Evolutionary conservation across 2,329 filamentous ascomycete genomes (phyloP).

Genomic region (Pyricularia pennisetigena): DNA sequence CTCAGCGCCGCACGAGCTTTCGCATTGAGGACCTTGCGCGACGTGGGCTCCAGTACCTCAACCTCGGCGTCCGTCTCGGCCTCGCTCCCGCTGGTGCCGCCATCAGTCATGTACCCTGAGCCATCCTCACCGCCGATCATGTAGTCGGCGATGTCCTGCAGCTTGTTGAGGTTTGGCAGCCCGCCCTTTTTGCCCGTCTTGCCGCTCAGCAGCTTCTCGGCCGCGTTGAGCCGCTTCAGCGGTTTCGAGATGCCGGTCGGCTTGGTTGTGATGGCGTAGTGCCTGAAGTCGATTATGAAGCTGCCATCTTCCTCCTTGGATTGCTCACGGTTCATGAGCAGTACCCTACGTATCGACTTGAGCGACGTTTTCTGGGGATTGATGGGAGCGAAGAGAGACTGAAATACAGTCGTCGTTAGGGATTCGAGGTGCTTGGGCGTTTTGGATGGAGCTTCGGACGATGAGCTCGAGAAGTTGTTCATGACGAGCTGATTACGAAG

Average conservation of each 20-base stretch:
- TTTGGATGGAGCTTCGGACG: constrained; percentile 48
- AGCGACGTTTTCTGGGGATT: constrained; percentile 85
- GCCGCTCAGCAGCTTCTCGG: constrained; percentile 62
- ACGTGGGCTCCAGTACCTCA: constrained; percentile 61
- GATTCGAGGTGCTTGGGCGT: constrained; percentile 93
- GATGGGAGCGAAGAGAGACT: constrained; percentile 92
- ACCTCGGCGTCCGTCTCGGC: constrained; percentile 92
- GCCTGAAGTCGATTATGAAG: constrained; percentile 79
- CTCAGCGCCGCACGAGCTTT: constrained; percentile 37
- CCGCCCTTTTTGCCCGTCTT: constrained; percentile 56
- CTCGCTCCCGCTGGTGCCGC: constrained; percentile 71
- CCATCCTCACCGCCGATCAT: constrained; percentile 74
- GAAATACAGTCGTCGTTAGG: constrained; percentile 87
- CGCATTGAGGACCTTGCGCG: constrained; percentile 48
- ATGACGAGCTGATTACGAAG: constrained; percentile 61
- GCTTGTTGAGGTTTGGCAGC: constrained; percentile 79
- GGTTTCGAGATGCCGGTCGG: constrained; percentile 76
- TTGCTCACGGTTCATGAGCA: constrained; percentile 78
- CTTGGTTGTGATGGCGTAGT: constrained; percentile 91
- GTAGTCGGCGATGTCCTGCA: constrained; percentile 91
- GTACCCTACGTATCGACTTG: constrained; percentile 82
- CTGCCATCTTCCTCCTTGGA: constrained; percentile 49
- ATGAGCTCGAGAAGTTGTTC: constrained; percentile 83
- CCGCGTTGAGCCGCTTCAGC: constrained; percentile 73
- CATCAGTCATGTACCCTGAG: constrained; percentile 77